Evolutionary conservation across 805 yeast species (phyloP).

Genomic region (Barnettozyma populi): DNA sequence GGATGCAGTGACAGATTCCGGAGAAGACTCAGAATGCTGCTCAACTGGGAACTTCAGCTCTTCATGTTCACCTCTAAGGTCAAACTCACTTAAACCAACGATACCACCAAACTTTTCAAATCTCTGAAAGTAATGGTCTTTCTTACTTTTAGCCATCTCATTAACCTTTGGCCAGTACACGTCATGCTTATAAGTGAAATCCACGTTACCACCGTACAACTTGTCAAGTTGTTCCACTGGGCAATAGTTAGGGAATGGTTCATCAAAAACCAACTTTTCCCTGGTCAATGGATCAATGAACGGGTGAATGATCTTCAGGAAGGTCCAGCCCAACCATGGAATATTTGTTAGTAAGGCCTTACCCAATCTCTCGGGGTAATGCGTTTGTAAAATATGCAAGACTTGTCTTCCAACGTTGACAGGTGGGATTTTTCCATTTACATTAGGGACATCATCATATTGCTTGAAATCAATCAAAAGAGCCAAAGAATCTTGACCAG

Average conservation of each 20-base stretch:
- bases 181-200: slow-evolving; percentile 77
- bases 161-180: slow-evolving; percentile 72
- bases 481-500: slow-evolving; percentile 93
- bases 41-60: slow-evolving; percentile 17
- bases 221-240: slow-evolving; percentile 77
- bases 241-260: slow-evolving; percentile 80
- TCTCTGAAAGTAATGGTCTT: slow-evolving; percentile 58
- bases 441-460: slow-evolving; percentile 46
- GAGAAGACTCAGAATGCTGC: not conserved
- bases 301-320: slow-evolving; percentile 85
- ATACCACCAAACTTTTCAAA: slow-evolving; percentile 64
- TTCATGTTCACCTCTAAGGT: slow-evolving; percentile 48
- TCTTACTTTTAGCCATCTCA: slow-evolving; percentile 53
- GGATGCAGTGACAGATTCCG: not conserved
- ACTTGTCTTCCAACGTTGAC: slow-evolving; percentile 87
- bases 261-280: slow-evolving; percentile 87
- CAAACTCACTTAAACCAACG: slow-evolving; percentile 80
- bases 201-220: slow-evolving; percentile 79
- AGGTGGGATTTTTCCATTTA: slow-evolving; percentile 74
- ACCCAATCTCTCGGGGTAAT: slow-evolving; percentile 95
- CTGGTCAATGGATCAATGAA: slow-evolving; percentile 94
- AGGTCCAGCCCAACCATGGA: slow-evolving; percentile 92
- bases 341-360: slow-evolving; percentile 87
- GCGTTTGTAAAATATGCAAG: slow-evolving; percentile 88
- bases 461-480: slow-evolving; percentile 88